Base-by-base conservation (phyloP, 1,284 basidiomycete genomes). In the Puccinia hordei region DNA sequence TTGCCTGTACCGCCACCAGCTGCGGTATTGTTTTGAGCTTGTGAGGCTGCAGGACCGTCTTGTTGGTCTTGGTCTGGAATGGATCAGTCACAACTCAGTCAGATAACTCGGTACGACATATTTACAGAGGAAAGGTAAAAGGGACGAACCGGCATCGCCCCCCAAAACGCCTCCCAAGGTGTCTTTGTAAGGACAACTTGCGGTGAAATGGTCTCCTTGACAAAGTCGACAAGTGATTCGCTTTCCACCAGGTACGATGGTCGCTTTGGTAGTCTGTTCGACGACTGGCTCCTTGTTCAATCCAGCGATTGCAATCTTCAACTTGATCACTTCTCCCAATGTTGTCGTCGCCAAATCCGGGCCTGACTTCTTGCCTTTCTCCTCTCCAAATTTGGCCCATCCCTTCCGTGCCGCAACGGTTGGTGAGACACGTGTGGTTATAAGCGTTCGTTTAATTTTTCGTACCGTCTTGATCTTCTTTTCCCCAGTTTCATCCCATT, bases 181-280 rank as follows among this genome's bases (percentile, higher is more conserved):
- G 83, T 98, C 95, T 87, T 95, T 97, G 90, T 97, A 97, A 15
- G 97, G 97, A 89, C 97, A 99, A 86, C 95, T 95, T 82, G 95
- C 92, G 15, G 97, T 99, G 87, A 95, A 99, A 88, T 99, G 97
- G 83, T 93, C 93, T 80, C 96, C 96, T 86, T 96, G 94, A 88
- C 97, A 99, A 81, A 97, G 87, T 84, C 97, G 90, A 89, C 96
- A 99, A 74, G 90, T 88, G 82, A 99, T 93, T 85, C 94, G 94
- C 86, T 94, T 94, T 82, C 85, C 86, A 77, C 87, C 90, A 13
- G 46, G 55, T 2, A 65, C 27, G 30, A 46, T 46, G 15, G 49
- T 35, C 1, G 63, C 38, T 93, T 90, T 83, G 90, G 87, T 41
- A 86, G 87, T 86, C 93, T 94, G 84, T 92, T 87, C 75, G 88